Percentiles rank a stretch among this genome's conserved stretches.
Evolutionary conservation across 1,284 basidiomycete species (phyloP).

Genomic region (Vanrija sp.): DNA sequence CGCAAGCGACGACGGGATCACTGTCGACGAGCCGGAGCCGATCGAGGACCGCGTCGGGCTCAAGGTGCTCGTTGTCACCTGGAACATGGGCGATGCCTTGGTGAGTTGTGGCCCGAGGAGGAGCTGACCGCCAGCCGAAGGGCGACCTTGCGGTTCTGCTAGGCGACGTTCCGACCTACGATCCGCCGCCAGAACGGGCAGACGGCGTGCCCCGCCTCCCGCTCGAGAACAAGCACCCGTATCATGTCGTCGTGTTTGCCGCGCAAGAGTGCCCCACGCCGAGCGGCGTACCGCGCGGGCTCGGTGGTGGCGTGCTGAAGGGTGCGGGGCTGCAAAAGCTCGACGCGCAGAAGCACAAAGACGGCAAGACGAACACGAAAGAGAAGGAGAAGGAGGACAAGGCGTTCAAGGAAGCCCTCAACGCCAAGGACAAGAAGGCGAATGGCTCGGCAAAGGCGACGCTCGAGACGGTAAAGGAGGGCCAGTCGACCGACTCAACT

Average conservation of each 20-base stretch:
- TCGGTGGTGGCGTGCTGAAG: conserved; percentile 47
- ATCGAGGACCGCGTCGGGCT: conserved; percentile 41
- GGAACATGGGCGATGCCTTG: conserved; percentile 54
- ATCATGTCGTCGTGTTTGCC: conserved; percentile 54
- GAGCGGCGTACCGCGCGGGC: conserved; percentile 46
- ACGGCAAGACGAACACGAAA: conserved; percentile 6
- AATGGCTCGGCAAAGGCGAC: neutral
- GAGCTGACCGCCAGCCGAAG: conserved; percentile 37
- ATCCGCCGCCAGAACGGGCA: conserved; percentile 20
- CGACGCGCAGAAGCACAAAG: conserved; percentile 8
- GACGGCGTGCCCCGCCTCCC: conserved; percentile 27
- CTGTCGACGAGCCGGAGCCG: conserved; percentile 3
- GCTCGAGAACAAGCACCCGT: conserved; percentile 48
- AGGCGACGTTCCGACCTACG: conserved; percentile 50
- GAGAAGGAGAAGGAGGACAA: conserved; percentile 22
- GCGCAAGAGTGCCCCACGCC: conserved; percentile 51
- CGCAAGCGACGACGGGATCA: neutral
- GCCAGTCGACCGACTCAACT: neutral
- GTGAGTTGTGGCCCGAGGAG: conserved; percentile 27
- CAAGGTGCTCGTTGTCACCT: conserved; percentile 53
- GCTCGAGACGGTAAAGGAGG: neutral
- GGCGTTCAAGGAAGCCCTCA: neutral
- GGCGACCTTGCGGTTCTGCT: conserved; percentile 53
- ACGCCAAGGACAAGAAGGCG: conserved; percentile 5
- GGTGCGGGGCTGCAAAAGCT: conserved; percentile 38